Conservation (phyloP, 2,329 filamentous ascomycete species). For the Dothistroma septosporum region DNA sequence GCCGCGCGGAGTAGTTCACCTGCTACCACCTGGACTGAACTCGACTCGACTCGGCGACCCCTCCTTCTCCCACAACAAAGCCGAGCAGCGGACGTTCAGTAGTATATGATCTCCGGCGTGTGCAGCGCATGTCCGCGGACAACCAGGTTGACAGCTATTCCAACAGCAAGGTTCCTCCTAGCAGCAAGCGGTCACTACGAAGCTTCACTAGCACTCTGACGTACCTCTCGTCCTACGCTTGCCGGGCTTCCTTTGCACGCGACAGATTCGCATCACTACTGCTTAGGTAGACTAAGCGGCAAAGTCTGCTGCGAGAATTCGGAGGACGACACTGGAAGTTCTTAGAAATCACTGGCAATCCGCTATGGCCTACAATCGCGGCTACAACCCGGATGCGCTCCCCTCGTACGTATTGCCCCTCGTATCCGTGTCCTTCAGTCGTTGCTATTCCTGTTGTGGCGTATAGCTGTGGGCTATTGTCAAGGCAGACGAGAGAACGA, state of each 20-base stretch:
- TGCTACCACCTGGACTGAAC: not conserved
- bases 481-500: not conserved
- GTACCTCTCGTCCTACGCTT: too few relatives aligned
- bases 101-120: not conserved
- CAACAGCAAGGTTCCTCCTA: not conserved
- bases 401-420: conserved; percentile 64
- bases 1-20: not conserved
- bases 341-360: not conserved
- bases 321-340: not conserved
- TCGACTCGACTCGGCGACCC: not conserved
- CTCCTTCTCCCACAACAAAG: not conserved
- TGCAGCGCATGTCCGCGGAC: not conserved
- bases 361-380: conserved; percentile 89
- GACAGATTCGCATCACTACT: not conserved
- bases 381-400: conserved; percentile 90
- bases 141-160: not conserved
- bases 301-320: not conserved
- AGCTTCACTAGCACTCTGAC: not conserved
- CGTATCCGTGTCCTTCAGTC: conserved; percentile 6
- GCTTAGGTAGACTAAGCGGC: not conserved
- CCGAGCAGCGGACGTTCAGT: not conserved
- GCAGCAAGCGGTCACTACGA: not conserved
- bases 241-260: not conserved
- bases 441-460: not conserved
- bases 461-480: not conserved